Conservation (phyloP, 192 early-diverging fungal species). For the Entomortierella chlamydospora region DNA sequence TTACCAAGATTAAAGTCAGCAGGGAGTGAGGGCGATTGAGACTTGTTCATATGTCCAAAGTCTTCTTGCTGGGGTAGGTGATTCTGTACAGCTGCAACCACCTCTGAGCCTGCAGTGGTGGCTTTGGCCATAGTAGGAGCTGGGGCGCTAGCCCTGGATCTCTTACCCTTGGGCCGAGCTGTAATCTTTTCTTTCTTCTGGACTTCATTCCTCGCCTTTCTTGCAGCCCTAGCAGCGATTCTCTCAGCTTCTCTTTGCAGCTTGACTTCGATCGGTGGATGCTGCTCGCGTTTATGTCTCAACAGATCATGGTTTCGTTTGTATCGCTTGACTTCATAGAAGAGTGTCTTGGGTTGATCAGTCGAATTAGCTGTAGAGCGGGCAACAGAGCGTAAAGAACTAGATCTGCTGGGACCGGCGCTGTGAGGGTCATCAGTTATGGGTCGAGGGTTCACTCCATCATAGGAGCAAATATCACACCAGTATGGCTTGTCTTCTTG, state of each 20-base stretch:
- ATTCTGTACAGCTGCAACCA: not conserved
- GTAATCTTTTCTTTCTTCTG: not conserved
- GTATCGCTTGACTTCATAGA: conserved; percentile 31
- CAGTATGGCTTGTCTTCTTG: conserved; percentile 24
- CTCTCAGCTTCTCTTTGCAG: conserved; percentile 7
- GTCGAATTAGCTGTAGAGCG: not conserved
- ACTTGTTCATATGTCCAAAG: not conserved
- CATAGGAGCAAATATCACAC: conserved; percentile 34
- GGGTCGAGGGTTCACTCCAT: conserved; percentile 7
- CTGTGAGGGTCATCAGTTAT: not conserved
- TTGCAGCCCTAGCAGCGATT: not conserved
- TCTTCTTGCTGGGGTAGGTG: not conserved
- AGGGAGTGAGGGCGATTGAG: not conserved
- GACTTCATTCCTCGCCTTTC: not conserved
- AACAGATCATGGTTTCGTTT: conserved; percentile 47
- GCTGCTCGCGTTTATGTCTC: conserved; percentile 45
- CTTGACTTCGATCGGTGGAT: conserved; percentile 32
- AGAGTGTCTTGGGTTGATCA: not conserved
- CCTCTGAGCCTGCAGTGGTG: not conserved
- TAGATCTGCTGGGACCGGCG: not conserved
- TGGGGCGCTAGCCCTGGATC: not conserved
- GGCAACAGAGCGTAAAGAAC: not conserved
- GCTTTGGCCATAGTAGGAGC: not conserved
- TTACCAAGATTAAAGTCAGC: too few species aligned
- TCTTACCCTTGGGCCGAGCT: not conserved